Percentiles rank a stretch among this genome's conserved stretches.
These are phyloP conservation scores for Crithidia mellificae DNA, from an alignment of 208 protist genomes.

Conservation along the genomic window DNA sequence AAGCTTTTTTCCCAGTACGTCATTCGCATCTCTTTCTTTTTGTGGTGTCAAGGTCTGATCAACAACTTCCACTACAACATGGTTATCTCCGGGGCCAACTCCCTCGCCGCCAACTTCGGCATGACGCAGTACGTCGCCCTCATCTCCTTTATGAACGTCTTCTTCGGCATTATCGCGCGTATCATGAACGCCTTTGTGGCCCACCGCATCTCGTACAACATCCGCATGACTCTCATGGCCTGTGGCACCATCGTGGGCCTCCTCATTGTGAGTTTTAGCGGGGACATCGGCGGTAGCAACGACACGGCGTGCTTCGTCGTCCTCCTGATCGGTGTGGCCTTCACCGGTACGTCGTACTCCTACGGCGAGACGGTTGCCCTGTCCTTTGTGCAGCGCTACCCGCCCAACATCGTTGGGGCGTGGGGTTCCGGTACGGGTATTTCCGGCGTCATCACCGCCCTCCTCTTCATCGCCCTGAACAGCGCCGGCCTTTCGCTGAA, in stretches of 20 bases:
- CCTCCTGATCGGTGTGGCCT: slow-evolving; percentile 67
- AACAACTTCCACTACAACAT: slow-evolving; percentile 92
- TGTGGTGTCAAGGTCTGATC: slow-evolving; percentile 79
- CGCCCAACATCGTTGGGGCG: slow-evolving; percentile 72
- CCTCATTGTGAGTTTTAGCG: slow-evolving; percentile 68
- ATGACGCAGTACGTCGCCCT: slow-evolving; percentile 71
- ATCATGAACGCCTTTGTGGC: slow-evolving; percentile 81
- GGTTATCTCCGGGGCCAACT: slow-evolving; percentile 65
- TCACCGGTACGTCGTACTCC: slow-evolving; percentile 56
- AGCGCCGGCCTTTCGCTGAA: slow-evolving; percentile 49
- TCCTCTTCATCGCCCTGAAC: slow-evolving; percentile 74
- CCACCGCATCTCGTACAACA: slow-evolving; percentile 66
- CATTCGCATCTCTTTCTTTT: slow-evolving; percentile 43
- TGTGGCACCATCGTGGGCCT: slow-evolving; percentile 65
- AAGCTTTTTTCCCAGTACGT: slow-evolving; percentile 28
- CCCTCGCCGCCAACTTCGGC: slow-evolving; percentile 52
- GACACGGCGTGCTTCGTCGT: slow-evolving; percentile 64
- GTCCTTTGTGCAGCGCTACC: slow-evolving; percentile 81
- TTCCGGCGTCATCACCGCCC: slow-evolving; percentile 77
- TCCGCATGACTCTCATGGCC: slow-evolving; percentile 65
- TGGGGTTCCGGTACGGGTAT: slow-evolving; percentile 90
- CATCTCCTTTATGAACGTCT: slow-evolving; percentile 80
- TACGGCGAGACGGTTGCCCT: slow-evolving; percentile 87
- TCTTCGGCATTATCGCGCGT: slow-evolving; percentile 78
- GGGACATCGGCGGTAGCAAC: slow-evolving; percentile 45